These are phyloP conservation scores for Astragalus membranaceus DNA, from an alignment of 306 rosid species.

Conservation along the genomic window DNA sequence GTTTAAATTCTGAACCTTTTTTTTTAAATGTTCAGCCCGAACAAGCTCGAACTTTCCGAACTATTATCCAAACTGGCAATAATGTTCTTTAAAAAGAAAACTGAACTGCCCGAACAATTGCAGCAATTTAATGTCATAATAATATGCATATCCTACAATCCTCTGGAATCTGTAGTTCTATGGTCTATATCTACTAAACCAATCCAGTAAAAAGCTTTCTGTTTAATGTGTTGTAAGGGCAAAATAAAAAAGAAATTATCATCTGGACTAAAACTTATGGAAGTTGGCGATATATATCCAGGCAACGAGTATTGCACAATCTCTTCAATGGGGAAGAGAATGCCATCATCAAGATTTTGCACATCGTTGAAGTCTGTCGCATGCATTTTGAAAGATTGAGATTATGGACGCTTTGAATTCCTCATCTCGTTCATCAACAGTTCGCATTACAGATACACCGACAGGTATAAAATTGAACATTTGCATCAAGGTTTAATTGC, in stretches of 20 bases:
- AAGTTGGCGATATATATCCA: slow-evolving; percentile 70
- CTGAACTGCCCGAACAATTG: too few relatives aligned
- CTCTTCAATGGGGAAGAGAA: slow-evolving; percentile 73
- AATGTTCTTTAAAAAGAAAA: too few relatives aligned
- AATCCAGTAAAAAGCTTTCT: slow-evolving; percentile 66
- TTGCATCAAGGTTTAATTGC: too few relatives aligned
- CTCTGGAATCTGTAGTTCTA: too few relatives aligned
- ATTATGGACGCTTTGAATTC: slow-evolving; percentile 61
- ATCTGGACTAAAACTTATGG: slow-evolving; percentile 76
- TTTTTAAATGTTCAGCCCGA: too few relatives aligned
- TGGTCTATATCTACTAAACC: too few relatives aligned
- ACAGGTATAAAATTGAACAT: slow-evolving; percentile 22
- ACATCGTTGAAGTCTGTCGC: slow-evolving; percentile 48
- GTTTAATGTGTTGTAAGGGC: slow-evolving; percentile 70
- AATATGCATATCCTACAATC: too few relatives aligned
- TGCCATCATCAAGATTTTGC: slow-evolving; percentile 45
- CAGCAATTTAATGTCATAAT: too few relatives aligned
- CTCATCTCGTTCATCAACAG: slow-evolving; percentile 58
- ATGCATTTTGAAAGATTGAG: slow-evolving; percentile 53
- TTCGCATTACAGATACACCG: slow-evolving; percentile 67
- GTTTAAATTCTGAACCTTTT: too few relatives aligned
- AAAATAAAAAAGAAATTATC: slow-evolving; percentile 64
- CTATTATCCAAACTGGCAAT: too few relatives aligned
- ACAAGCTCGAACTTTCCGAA: too few relatives aligned
- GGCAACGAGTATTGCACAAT: slow-evolving; percentile 90